Conservation (phyloP, 1,284 basidiomycete genomes). For the Lignosus rhinocerotis region DNA sequence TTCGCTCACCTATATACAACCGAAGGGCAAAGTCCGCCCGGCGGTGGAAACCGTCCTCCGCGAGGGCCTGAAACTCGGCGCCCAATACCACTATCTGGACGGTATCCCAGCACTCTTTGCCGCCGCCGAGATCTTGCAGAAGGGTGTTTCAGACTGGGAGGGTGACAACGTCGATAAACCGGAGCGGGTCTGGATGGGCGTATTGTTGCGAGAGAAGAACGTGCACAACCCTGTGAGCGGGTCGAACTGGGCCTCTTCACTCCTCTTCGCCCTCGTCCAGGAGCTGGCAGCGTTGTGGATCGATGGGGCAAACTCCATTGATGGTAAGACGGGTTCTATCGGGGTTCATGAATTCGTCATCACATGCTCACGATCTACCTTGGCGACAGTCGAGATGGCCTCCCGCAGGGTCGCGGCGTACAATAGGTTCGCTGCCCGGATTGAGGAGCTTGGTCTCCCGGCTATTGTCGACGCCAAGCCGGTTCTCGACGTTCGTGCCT, state of each 20-base stretch:
- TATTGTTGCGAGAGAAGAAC: slow-evolving; percentile 63
- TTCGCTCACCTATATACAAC: slow-evolving; percentile 58
- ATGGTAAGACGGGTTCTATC: slow-evolving; percentile 41
- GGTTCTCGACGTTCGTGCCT: slow-evolving; percentile 68
- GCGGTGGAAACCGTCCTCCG: slow-evolving; percentile 74
- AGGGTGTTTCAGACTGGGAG: slow-evolving; percentile 37
- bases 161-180: slow-evolving; percentile 23
- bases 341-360: background rate
- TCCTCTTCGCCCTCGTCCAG: slow-evolving; percentile 76
- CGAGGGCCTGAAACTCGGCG: slow-evolving; percentile 83
- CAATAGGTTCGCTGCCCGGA: slow-evolving; percentile 58
- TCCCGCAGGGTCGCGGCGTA: slow-evolving; percentile 57
- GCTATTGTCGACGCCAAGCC: slow-evolving; percentile 67
- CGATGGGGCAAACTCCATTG: slow-evolving; percentile 40
- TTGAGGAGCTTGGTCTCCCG: slow-evolving; percentile 65
- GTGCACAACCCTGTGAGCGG: slow-evolving; percentile 68
- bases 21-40: slow-evolving; percentile 60
- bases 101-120: slow-evolving; percentile 73
- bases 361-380: background rate
- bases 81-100: slow-evolving; percentile 75
- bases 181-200: slow-evolving; percentile 60
- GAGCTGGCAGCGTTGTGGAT: slow-evolving; percentile 65
- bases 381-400: slow-evolving; percentile 34
- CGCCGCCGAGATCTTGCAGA: slow-evolving; percentile 50
- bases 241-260: slow-evolving; percentile 68